Evolutionary conservation across 169 alveolate genomes (phyloP).

Genomic region (Amoebophrya sp.): DNA sequence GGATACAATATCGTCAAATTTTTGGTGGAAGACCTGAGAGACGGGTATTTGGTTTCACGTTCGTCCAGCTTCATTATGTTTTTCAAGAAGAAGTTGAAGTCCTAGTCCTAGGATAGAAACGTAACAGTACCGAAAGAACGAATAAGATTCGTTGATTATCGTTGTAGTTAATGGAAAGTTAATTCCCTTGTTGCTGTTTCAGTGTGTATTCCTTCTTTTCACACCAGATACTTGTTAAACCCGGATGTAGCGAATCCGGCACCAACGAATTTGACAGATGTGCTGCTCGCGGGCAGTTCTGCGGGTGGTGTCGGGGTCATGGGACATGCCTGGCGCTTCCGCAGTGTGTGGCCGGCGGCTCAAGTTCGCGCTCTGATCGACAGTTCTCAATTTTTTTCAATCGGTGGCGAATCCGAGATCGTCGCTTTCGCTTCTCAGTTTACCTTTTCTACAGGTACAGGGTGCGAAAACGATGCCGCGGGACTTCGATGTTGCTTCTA

Average conservation of each 20-base stretch:
- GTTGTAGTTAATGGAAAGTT: no score
- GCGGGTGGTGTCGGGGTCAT: conserved; percentile 7
- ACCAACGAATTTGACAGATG: background rate
- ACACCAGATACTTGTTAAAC: background rate
- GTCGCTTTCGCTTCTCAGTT: background rate
- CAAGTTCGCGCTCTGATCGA: background rate
- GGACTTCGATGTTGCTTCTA: background rate
- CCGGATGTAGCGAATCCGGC: background rate
- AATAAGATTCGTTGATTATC: no score
- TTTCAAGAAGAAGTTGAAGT: no score
- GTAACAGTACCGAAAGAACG: no score
- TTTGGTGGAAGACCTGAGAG: background rate
- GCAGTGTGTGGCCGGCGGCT: background rate
- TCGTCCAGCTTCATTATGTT: no score
- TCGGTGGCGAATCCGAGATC: background rate
- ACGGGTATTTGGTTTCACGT: no score
- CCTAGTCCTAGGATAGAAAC: no score
- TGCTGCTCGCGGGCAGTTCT: background rate
- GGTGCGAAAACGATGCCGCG: background rate
- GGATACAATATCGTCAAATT: background rate
- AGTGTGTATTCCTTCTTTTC: no score
- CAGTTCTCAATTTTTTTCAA: background rate
- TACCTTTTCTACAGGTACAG: background rate
- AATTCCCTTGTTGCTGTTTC: no score
- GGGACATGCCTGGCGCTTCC: conserved; percentile 15